A percentile compares a stretch with the other conserved stretches of the same genome.
These are phyloP conservation scores for Orychophragmus violaceus DNA, from an alignment of 345 rosid species.

Conservation along the genomic window DNA sequence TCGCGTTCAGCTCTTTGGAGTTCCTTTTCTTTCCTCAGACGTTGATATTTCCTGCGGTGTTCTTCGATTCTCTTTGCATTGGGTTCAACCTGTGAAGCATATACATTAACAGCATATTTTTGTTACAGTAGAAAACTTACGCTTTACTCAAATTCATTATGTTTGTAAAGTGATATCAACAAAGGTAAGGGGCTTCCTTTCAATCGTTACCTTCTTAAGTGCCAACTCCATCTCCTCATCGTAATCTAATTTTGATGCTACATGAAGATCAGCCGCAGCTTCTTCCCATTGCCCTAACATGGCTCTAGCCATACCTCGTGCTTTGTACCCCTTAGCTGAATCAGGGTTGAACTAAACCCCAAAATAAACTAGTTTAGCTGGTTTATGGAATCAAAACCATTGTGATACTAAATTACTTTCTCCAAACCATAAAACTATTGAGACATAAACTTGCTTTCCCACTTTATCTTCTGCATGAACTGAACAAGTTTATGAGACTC, in stretches of 20 bases:
- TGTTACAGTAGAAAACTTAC: not conserved
- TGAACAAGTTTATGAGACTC: conserved; percentile 6
- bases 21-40: conserved; percentile 59
- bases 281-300: conserved; percentile 76
- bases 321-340: conserved; percentile 84
- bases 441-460: not conserved
- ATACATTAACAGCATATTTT: not conserved
- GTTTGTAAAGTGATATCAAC: not conserved
- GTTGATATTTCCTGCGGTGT: conserved; percentile 68
- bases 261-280: conserved; percentile 71
- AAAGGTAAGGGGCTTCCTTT: conserved; percentile 5
- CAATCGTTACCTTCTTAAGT: conserved; percentile 58
- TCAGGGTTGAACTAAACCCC: conserved; percentile 67
- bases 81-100: conserved; percentile 63
- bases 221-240: conserved; percentile 67
- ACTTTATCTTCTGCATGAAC: not conserved
- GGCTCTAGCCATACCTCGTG: conserved; percentile 74
- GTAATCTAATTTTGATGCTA: conserved; percentile 74
- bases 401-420: not conserved
- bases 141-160: not conserved
- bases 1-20: conserved; percentile 44
- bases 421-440: not conserved
- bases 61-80: conserved; percentile 67
- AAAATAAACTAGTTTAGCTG: conserved; percentile 9
- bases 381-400: not conserved